A percentile compares a stretch with the other conserved stretches of the same genome.
Conservation (phyloP, 129 eudicot species). For the Sambucus nigra region DNA sequence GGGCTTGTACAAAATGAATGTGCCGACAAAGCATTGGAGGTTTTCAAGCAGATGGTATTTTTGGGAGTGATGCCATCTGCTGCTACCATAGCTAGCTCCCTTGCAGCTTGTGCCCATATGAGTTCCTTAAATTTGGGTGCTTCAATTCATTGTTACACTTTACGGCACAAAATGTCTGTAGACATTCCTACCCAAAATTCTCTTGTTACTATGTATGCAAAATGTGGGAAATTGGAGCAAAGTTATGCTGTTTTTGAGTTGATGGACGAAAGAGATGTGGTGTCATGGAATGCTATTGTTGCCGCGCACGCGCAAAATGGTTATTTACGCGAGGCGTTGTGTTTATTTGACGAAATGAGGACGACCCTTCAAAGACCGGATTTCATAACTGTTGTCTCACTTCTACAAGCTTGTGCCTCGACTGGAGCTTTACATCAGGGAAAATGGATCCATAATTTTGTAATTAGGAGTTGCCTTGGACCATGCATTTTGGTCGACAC, state of each 20-base stretch:
- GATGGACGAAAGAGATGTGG: constrained; percentile 60
- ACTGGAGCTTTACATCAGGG: constrained; percentile 87
- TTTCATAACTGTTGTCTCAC: constrained; percentile 61
- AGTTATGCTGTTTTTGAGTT: constrained; percentile 42
- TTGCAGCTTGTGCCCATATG: constrained; percentile 73
- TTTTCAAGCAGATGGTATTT: constrained; percentile 43
- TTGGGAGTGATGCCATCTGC: constrained; percentile 43
- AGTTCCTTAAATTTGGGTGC: constrained; percentile 37
- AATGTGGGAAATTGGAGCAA: constrained; percentile 44
- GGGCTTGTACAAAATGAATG: constrained; percentile 73
- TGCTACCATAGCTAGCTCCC: constrained; percentile 57
- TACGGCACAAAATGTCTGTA: constrained; percentile 34
- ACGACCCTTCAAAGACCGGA: constrained; percentile 50
- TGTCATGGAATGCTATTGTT: constrained; percentile 87
- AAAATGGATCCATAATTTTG: constrained; percentile 61
- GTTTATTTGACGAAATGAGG: constrained; percentile 60
- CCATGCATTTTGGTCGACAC: constrained; percentile 53
- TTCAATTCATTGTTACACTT: constrained; percentile 60
- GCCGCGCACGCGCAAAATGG: constrained; percentile 71
- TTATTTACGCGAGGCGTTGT: constrained; percentile 38
- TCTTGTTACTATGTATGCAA: constrained; percentile 76
- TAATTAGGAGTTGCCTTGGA: constrained; percentile 42
- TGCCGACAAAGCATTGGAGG: constrained; percentile 44
- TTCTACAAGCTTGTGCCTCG: constrained; percentile 88
- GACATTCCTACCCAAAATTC: constrained; percentile 71